Base-by-base conservation (phyloP, 1,284 basidiomycete genomes). In the Malassezia pachydermatis region DNA sequence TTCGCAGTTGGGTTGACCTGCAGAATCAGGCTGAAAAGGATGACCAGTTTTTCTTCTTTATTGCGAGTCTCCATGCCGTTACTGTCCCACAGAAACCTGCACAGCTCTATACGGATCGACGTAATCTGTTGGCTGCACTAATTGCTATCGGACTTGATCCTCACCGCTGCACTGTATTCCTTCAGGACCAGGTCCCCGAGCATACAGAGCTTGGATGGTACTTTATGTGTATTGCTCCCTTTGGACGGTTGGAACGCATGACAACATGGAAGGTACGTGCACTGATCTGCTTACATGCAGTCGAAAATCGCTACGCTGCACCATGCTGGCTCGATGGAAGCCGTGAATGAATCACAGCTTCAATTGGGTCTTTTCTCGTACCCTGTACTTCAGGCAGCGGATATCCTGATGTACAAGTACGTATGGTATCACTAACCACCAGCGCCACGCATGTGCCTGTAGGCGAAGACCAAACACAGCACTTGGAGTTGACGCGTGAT, bases 141-240 rank as follows among this genome's bases (percentile, higher is more conserved):
- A 76, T 96, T 5, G 86, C 90, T 0, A 79, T 88, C 45, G 89
- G 90, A 0, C 76, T 95, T 23, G 83, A 90, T 66, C 84, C 85
- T 0, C 75, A 81, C 40, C 75, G 83, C 41, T 84, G 82, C 7
- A 79, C 83, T 30, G 67, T 96, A 7, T 92, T 88, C 66, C 81
- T 87, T 62, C 90, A 95, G 70, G 88, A 95, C 55, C 59, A 92
- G 83, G 87, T 92, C 48, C 79, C 77, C 25, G 78, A 84, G 57
- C 90, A 96, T 65, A 78, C 82, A 0, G 88, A 95, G 64, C 75
- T 95, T n/a, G 83, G 84, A 1, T 96, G 90, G 90, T 80, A 89
- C 48, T 72, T 96, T 44, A 86, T 81, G 58, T 92, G 88, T 60
- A 74, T 89, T 32, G 83, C 86, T 0, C 81, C 86, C 0, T 78